Evolutionary conservation across 1,139 yeast species (phyloP).

Genomic region (Trichomonascaceae sp.): DNA sequence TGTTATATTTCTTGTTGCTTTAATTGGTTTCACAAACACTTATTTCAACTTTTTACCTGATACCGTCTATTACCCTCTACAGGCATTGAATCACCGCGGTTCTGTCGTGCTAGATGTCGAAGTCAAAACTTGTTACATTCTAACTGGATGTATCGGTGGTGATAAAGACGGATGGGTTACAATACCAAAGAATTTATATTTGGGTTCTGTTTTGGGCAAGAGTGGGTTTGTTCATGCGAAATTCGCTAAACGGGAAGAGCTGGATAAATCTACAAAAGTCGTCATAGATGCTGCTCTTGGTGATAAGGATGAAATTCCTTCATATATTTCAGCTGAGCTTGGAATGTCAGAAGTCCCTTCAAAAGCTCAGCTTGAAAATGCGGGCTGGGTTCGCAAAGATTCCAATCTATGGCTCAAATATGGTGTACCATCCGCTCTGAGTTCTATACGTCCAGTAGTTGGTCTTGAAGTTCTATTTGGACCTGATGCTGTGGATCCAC

Average conservation of each 20-base stretch:
- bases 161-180: slow-evolving; percentile 28
- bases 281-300: slow-evolving; percentile 28
- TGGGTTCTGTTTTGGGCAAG: slow-evolving; percentile 29
- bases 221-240: slow-evolving; percentile 27
- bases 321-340: slow-evolving; percentile 17
- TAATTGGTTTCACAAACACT: slow-evolving; percentile 25
- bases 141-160: slow-evolving; percentile 21
- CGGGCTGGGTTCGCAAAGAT: neutral
- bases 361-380: slow-evolving; percentile 4
- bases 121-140: slow-evolving; percentile 26
- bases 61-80: slow-evolving; percentile 27
- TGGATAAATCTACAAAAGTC: slow-evolving; percentile 22
- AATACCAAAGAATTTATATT: slow-evolving; percentile 31
- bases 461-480: slow-evolving; percentile 63
- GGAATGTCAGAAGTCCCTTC: slow-evolving; percentile 2
- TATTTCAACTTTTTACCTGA: slow-evolving; percentile 31
- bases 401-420: neutral
- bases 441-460: neutral
- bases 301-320: slow-evolving; percentile 18
- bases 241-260: slow-evolving; percentile 24
- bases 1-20: slow-evolving; percentile 15
- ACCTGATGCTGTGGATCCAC: slow-evolving; percentile 65
- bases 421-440: neutral
- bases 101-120: slow-evolving; percentile 30
- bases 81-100: slow-evolving; percentile 23